Conservation (phyloP, 768 basidiomycete genomes). For the Termitomyces sp. region DNA sequence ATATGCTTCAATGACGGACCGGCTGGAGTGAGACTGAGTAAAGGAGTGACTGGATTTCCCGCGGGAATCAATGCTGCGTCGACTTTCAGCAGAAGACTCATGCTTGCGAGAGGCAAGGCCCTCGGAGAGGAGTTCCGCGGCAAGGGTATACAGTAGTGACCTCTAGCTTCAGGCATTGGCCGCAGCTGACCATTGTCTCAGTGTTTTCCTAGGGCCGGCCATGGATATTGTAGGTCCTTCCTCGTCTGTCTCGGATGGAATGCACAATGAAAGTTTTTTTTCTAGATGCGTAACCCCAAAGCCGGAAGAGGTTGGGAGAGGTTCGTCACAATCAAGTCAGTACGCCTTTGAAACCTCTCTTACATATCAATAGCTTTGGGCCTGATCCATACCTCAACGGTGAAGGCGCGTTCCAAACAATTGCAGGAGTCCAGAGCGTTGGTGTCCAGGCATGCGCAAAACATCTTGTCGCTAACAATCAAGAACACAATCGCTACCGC, state of each 20-base stretch:
- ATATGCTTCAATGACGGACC: conserved; percentile 46
- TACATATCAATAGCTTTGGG: conserved; percentile 30
- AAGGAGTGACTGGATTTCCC: conserved; percentile 47
- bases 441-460: conserved; percentile 59
- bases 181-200: conserved; percentile 5
- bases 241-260: neutral
- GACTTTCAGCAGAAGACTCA: conserved; percentile 54
- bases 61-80: conserved; percentile 50
- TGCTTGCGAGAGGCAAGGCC: conserved; percentile 55
- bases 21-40: conserved; percentile 35
- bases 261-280: neutral
- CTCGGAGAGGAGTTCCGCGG: conserved; percentile 64
- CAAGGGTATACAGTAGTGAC: conserved; percentile 49
- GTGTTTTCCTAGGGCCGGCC: conserved; percentile 45
- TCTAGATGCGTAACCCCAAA: conserved; percentile 47
- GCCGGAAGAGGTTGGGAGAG: conserved; percentile 46
- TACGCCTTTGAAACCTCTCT: neutral
- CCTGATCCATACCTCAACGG: conserved; percentile 63
- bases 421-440: conserved; percentile 51
- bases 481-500: conserved; percentile 48
- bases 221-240: conserved; percentile 41
- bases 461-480: conserved; percentile 44
- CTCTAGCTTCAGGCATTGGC: neutral
- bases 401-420: conserved; percentile 53
- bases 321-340: conserved; percentile 11